These are phyloP conservation scores for Pelargonium citronellum DNA, from an alignment of 441 rosid genomes.

Conservation along the genomic window DNA sequence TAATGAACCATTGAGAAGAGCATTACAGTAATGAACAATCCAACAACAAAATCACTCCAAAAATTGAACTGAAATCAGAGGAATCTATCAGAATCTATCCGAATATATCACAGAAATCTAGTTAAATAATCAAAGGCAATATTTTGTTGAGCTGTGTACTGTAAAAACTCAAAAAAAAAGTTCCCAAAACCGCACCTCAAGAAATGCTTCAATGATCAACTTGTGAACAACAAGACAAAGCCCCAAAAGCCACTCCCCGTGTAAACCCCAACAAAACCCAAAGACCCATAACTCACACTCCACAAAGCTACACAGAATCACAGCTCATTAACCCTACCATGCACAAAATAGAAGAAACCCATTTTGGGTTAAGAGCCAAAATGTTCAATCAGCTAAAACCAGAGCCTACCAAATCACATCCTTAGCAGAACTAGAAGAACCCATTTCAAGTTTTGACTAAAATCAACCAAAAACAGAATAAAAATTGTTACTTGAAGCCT, in stretches of 20 bases:
- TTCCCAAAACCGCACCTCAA: conserved; percentile 26
- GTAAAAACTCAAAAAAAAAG: conserved; percentile 17
- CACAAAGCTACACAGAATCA: conserved; percentile 19
- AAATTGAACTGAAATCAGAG: conserved; percentile 41
- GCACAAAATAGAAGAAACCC: conserved; percentile 22
- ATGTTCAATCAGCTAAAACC: neutral
- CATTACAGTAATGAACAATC: conserved; percentile 30
- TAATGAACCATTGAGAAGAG: conserved; percentile 6
- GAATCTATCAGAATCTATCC: conserved; percentile 34
- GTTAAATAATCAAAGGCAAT: conserved; percentile 23
- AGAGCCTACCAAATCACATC: neutral
- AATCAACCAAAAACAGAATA: conserved; percentile 18
- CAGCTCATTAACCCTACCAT: conserved; percentile 6
- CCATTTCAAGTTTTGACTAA: conserved; percentile 10
- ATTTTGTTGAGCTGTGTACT: conserved; percentile 17
- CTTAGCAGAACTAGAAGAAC: neutral
- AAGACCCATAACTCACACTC: conserved; percentile 24
- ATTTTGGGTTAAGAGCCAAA: conserved; percentile 10
- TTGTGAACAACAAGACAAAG: conserved; percentile 30
- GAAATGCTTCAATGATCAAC: conserved; percentile 21
- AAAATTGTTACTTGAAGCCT: neutral
- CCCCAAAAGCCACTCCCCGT: conserved; percentile 50
- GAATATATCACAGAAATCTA: conserved; percentile 29
- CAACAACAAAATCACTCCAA: conserved; percentile 37
- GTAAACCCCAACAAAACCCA: conserved; percentile 39